phyloP scores from a whole-genome alignment of 257 asterid genomes.

The Petrea volubilis region DNA sequence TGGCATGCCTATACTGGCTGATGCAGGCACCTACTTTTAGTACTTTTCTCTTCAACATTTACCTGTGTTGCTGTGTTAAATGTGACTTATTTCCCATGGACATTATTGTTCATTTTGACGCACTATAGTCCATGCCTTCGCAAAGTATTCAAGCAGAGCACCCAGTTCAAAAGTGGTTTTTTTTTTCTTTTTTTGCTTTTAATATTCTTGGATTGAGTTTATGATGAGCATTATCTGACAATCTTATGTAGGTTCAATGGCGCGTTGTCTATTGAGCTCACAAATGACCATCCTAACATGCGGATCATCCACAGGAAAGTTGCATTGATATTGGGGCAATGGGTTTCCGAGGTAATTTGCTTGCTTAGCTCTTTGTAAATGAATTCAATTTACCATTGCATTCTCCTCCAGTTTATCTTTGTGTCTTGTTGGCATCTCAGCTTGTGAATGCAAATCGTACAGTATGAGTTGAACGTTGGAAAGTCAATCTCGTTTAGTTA shows the following conservation, averaged over 20 bases:
- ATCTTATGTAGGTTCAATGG: slow-evolving; percentile 81
- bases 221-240: slow-evolving; percentile 15
- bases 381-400: neutral
- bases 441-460: slow-evolving; percentile 4
- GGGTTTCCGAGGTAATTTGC: slow-evolving; percentile 95
- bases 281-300: slow-evolving; percentile 84
- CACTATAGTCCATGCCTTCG: slow-evolving; percentile 1
- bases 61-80: slow-evolving; percentile 10
- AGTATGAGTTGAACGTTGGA: neutral
- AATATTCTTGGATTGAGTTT: slow-evolving; percentile 11
- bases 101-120: neutral
- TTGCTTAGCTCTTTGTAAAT: slow-evolving; percentile 5
- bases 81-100: slow-evolving; percentile 2
- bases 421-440: slow-evolving; percentile 9
- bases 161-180: slow-evolving; percentile 8
- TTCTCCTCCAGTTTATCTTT: slow-evolving; percentile 7
- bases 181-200: slow-evolving; percentile 9
- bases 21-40: slow-evolving; percentile 7
- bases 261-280: slow-evolving; percentile 82
- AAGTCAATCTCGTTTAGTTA: neutral
- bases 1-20: slow-evolving; percentile 12
- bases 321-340: slow-evolving; percentile 94
- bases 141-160: neutral
- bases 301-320: slow-evolving; percentile 93
- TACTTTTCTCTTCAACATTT: neutral